A percentile compares a stretch with the other conserved stretches of the same genome.
phyloP scores from a whole-genome alignment of 2,329 filamentous ascomycete species.

The Plectosphaerella plurivora region DNA sequence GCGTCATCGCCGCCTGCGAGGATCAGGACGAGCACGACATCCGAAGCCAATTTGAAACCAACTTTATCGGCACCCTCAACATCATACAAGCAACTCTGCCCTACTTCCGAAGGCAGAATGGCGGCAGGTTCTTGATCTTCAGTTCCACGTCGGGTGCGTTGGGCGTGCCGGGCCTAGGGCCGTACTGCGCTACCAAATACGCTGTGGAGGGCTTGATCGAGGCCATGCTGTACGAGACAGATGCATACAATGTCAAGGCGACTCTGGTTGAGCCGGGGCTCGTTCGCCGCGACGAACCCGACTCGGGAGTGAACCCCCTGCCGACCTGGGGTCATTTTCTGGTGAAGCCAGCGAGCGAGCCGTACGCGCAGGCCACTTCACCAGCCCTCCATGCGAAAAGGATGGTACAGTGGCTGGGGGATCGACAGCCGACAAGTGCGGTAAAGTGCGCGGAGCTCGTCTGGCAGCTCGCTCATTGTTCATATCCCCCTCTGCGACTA shows the following conservation, averaged over 20 bases:
- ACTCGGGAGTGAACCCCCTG: conserved; percentile 49
- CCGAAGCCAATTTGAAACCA: conserved; percentile 94
- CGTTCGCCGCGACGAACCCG: conserved; percentile 78
- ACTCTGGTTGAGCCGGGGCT: conserved; percentile 90
- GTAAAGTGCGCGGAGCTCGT: conserved; percentile 90
- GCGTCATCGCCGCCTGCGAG: conserved; percentile 91
- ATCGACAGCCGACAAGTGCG: conserved; percentile 86
- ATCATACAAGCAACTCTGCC: conserved; percentile 87
- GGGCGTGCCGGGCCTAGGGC: conserved; percentile 88
- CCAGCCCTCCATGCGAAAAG: conserved; percentile 85
- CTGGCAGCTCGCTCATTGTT: conserved; percentile 92
- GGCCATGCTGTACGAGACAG: conserved; percentile 93
- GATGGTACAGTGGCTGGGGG: conserved; percentile 91
- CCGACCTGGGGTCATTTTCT: conserved; percentile 90
- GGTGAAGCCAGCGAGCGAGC: conserved; percentile 78
- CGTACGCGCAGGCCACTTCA: conserved; percentile 72
- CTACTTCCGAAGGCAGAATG: conserved; percentile 73
- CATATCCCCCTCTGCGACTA: conserved; percentile 82
- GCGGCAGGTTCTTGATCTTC: conserved; percentile 88
- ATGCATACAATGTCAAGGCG: conserved; percentile 85
- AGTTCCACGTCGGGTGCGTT: conserved; percentile 87
- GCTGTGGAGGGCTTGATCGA: conserved; percentile 94
- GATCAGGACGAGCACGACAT: conserved; percentile 95
- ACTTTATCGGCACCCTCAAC: conserved; percentile 92
- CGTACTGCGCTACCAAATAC: conserved; percentile 96